Conservation (phyloP, 1,284 basidiomycete genomes). For the Stereum hirsutum region DNA sequence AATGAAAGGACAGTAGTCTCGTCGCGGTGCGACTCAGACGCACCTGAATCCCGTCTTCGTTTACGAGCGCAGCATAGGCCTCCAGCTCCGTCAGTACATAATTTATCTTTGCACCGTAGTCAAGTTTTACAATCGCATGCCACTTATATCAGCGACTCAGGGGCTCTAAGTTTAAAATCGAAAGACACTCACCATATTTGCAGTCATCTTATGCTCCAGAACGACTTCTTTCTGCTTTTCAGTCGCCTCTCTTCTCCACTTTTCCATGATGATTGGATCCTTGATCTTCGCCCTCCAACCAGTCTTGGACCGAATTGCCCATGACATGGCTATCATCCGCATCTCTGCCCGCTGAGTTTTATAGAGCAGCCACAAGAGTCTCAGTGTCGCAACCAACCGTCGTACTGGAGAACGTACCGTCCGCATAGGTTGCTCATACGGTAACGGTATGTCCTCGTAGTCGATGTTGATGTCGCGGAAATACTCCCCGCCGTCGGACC, state of each 20-base stretch:
- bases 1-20: neutral
- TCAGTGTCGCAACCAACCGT: too few species aligned
- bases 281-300: slow-evolving; percentile 13
- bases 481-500: too few species aligned
- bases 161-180: neutral
- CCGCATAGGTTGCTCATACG: too few species aligned
- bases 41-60: slow-evolving; percentile 13
- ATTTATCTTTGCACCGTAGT: neutral
- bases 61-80: slow-evolving; percentile 10
- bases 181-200: neutral
- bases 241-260: slow-evolving; percentile 11
- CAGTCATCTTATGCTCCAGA: neutral
- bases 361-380: too few species aligned
- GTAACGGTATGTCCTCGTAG: too few species aligned
- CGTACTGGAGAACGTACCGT: too few species aligned
- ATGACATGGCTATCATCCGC: slow-evolving; percentile 9
- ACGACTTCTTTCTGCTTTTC: slow-evolving; percentile 1
- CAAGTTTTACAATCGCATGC: slow-evolving; percentile 1
- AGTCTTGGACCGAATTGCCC: slow-evolving; percentile 10
- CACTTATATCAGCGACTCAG: neutral
- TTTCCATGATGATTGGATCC: slow-evolving; percentile 6
- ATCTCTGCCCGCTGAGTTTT: slow-evolving; percentile 9
- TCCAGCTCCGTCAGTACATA: slow-evolving; percentile 9
- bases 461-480: too few species aligned
- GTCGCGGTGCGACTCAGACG: neutral